These are phyloP conservation scores for Plasmodium ovale DNA, from an alignment of 169 alveolate genomes.

Conservation along the genomic window DNA sequence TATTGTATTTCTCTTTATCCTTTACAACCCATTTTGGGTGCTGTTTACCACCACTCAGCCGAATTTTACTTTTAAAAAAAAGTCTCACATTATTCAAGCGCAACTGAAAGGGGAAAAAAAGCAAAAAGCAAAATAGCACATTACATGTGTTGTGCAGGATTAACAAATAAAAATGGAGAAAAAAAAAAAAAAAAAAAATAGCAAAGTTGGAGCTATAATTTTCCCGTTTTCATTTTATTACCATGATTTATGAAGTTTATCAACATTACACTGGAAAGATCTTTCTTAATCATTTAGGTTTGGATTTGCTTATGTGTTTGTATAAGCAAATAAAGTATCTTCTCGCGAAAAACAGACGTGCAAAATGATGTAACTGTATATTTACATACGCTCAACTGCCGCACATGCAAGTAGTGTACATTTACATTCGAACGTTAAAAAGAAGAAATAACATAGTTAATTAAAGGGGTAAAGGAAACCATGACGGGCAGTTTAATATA, in stretches of 20 bases:
- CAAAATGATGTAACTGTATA: too few relatives aligned
- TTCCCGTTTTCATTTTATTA: slow-evolving; percentile 4
- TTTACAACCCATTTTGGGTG: slow-evolving; percentile 77
- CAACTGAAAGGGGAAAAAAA: slow-evolving; percentile 42
- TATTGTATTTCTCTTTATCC: slow-evolving; percentile 72
- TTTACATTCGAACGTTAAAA: too few relatives aligned
- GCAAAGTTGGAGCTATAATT: background rate
- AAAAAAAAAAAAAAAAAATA: slow-evolving; percentile 5
- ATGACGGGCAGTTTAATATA: too few relatives aligned
- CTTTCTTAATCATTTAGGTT: background rate
- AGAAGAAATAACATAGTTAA: too few relatives aligned
- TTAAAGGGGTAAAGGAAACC: too few relatives aligned
- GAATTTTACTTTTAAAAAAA: slow-evolving; percentile 73
- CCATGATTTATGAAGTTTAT: slow-evolving; percentile 24
- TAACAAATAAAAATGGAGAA: background rate
- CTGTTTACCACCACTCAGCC: slow-evolving; percentile 74
- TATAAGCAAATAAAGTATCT: too few relatives aligned
- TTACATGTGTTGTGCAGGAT: slow-evolving; percentile 30
- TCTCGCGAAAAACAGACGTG: too few relatives aligned
- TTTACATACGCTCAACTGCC: too few relatives aligned
- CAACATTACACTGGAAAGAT: slow-evolving; percentile 4
- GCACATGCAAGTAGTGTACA: too few relatives aligned
- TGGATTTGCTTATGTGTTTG: background rate
- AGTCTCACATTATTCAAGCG: slow-evolving; percentile 73
- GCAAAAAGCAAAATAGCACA: slow-evolving; percentile 3